Conservation (phyloP, 768 basidiomycete species). For the Hemileccinum impolitum region DNA sequence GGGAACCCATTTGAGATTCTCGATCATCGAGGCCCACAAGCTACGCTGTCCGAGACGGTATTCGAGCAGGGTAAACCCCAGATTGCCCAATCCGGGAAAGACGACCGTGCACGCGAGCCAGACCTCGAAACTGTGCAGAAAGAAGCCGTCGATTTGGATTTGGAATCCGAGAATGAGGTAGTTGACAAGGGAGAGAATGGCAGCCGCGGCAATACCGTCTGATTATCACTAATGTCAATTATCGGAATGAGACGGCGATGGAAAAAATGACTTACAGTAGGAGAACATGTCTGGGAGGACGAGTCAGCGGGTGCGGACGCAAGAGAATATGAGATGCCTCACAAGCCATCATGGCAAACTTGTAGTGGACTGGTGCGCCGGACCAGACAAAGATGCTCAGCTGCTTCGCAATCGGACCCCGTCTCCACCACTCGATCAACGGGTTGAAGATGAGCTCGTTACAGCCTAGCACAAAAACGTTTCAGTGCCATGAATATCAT, state of each 20-base stretch:
- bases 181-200: constrained; percentile 67
- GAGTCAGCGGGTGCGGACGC: not conserved
- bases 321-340: constrained; percentile 11
- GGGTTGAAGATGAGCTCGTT: constrained; percentile 82
- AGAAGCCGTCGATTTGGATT: constrained; percentile 67
- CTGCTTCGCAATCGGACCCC: constrained; percentile 82
- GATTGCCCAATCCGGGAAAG: constrained; percentile 69
- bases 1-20: constrained; percentile 31
- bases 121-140: constrained; percentile 77
- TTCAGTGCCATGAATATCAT: constrained; percentile 27
- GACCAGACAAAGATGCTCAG: constrained; percentile 78
- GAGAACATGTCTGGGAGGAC: constrained; percentile 44
- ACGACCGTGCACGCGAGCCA: constrained; percentile 76
- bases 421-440: constrained; percentile 67
- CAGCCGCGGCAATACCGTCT: constrained; percentile 62
- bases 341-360: constrained; percentile 61
- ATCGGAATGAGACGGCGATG: not conserved
- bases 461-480: constrained; percentile 11
- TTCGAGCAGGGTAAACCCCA: constrained; percentile 73
- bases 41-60: constrained; percentile 58
- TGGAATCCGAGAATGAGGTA: constrained; percentile 74
- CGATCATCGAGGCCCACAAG: constrained; percentile 18
- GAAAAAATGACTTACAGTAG: constrained; percentile 37
- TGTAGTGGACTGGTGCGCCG: constrained; percentile 74
- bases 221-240: not conserved